These are phyloP conservation scores for Ascochyta viciae-villosae DNA, from an alignment of 2,329 filamentous ascomycete genomes.

Conservation along the genomic window DNA sequence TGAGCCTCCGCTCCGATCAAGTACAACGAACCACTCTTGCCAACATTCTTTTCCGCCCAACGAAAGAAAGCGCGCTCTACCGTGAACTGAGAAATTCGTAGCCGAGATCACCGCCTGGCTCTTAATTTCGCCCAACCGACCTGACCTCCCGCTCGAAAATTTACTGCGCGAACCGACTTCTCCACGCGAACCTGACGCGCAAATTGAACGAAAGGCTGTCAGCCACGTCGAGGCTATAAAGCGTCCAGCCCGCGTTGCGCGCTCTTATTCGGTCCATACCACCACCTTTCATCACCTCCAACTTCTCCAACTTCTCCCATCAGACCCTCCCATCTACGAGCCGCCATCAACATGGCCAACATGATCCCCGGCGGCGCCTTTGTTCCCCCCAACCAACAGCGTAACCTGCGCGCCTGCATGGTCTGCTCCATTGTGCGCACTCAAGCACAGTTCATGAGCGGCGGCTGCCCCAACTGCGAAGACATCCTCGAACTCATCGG, in stretches of 20 bases:
- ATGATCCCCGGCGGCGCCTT: slow-evolving; percentile 62
- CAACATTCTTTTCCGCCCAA: slow-evolving; percentile 12
- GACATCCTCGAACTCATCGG: slow-evolving; percentile 83
- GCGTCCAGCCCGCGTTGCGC: background rate
- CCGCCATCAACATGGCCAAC: slow-evolving; percentile 14
- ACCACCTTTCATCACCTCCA: background rate
- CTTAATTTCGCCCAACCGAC: background rate
- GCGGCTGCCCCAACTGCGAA: slow-evolving; percentile 97
- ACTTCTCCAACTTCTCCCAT: background rate
- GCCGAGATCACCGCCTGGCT: background rate
- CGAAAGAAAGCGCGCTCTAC: background rate
- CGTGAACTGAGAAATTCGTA: background rate
- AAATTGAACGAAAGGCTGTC: background rate
- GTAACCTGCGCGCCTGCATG: slow-evolving; percentile 95
- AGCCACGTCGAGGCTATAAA: background rate
- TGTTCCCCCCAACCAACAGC: slow-evolving; percentile 76
- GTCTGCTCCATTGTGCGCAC: slow-evolving; percentile 95
- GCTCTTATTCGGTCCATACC: background rate
- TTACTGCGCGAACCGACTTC: background rate
- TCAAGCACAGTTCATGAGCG: slow-evolving; percentile 77
- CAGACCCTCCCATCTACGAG: slow-evolving; percentile 2
- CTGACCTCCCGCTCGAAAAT: background rate
- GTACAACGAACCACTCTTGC: slow-evolving; percentile 19
- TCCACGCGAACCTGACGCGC: background rate
- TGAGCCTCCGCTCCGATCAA: slow-evolving; percentile 6